Evolutionary conservation across 352 stramenopile species (phyloP), one percentile per base, ranked within the genome.

Genomic region (Globisporangium sylvaticum): DNA sequence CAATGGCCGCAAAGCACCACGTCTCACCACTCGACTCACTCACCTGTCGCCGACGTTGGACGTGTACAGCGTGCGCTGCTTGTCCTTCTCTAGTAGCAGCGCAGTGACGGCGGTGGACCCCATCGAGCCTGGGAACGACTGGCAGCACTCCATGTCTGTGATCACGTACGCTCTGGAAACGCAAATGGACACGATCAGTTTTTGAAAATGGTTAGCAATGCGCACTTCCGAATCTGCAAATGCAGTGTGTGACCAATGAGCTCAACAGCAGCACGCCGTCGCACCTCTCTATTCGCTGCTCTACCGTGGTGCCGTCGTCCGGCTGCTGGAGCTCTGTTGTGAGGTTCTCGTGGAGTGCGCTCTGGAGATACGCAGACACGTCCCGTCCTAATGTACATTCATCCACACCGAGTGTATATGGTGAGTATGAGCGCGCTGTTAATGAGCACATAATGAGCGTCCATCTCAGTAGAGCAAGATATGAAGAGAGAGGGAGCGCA

Each of bases 21-120:
- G 24, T 0, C n/a, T 22, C 29, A 29, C 9, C 25, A 7, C 9
- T 3, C 1, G 9, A 32, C 27, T 27, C 29, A 8, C 46, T 58
- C 29, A 93, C 84, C 84, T 94, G 72, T 95, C 84, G 42, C 84
- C 87, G 58, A 88, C 80, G 67, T 95, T 95, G 22, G 81, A 72
- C 4, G 79, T 73, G 52, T 90, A 90, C 2, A 93, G 75, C 25
- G 66, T 76, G 20, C 50, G 79, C n/a, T 65, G 24, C 14, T 65
- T 58, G 32, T 75, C 65, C 8, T 88, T 64, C n/a, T 84, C 65
- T 3, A 91, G 52, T 25, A 90, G 25, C 39, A 92, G 8, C 4
- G 81, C 81, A 4, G 76, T 80, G 15, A 90, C 81, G 3, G 81
- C 83, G 4, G 86, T 92, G 15, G 86, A 87, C 0, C 87, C 87